Conservation (phyloP, 2,329 filamentous ascomycete species). For the Alternaria atra region DNA sequence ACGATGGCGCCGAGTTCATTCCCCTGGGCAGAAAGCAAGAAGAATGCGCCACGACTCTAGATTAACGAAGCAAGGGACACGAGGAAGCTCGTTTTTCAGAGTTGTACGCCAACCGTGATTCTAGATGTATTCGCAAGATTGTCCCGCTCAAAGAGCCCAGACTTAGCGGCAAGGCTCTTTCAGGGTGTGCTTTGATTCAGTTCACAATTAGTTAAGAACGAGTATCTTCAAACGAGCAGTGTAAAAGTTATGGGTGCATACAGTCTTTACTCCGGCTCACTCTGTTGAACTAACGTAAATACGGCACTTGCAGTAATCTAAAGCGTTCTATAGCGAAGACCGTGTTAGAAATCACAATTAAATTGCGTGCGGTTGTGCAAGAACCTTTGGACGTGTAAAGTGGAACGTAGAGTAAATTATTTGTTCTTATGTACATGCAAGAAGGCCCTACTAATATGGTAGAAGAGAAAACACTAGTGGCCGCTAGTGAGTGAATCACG, state of each 20-base stretch:
- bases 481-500: not conserved
- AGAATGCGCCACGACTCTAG: no score
- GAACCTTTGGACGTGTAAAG: not conserved
- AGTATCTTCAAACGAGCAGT: not conserved
- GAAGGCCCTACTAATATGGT: not conserved
- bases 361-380: no score
- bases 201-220: no score
- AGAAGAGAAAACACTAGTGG: not conserved
- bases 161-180: no score
- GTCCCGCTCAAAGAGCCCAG: no score
- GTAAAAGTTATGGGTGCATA: not conserved
- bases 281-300: not conserved
- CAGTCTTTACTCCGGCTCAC: not conserved
- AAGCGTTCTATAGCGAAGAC: not conserved
- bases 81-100: no score
- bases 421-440: not conserved
- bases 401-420: not conserved
- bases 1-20: no score
- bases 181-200: no score
- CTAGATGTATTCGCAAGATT: no score
- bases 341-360: not conserved
- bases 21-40: no score
- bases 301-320: not conserved
- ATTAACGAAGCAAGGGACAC: not conserved
- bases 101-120: no score